These are phyloP conservation scores for Raffaelea deltoideospora DNA, from an alignment of 2,329 filamentous ascomycete genomes.

Conservation along the genomic window DNA sequence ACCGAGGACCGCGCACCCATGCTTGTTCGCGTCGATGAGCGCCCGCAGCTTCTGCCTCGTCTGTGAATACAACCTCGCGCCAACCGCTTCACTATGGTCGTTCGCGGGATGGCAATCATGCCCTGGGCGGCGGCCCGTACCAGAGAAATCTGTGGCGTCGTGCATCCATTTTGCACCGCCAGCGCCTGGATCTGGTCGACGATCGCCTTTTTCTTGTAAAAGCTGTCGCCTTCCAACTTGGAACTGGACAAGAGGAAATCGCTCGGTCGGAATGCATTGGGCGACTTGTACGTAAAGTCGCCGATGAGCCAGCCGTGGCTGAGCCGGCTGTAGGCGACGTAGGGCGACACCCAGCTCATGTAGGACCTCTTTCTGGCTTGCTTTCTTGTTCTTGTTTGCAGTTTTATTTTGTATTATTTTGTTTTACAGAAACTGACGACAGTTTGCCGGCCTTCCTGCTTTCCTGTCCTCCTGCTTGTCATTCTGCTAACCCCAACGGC, in stretches of 20 bases:
- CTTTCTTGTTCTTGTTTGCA: too few species aligned
- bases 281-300: slow-evolving; percentile 4
- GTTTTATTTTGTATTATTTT: too few species aligned
- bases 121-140: slow-evolving; percentile 4
- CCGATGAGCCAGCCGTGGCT: slow-evolving; percentile 37
- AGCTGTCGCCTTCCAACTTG: slow-evolving; percentile 5
- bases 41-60: slow-evolving; percentile 15
- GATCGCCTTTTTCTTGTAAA: slow-evolving; percentile 5
- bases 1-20: background rate
- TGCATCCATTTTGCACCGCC: background rate
- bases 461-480: too few species aligned
- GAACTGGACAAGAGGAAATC: background rate
- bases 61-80: slow-evolving; percentile 12
- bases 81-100: slow-evolving; percentile 8
- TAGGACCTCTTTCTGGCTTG: too few species aligned
- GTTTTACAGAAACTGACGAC: too few species aligned
- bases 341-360: slow-evolving; percentile 32
- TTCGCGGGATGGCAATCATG: slow-evolving; percentile 5
- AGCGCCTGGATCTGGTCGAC: slow-evolving; percentile 4
- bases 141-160: slow-evolving; percentile 1
- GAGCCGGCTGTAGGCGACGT: slow-evolving; percentile 44
- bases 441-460: too few species aligned
- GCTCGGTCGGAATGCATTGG: slow-evolving; percentile 15
- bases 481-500: too few species aligned
- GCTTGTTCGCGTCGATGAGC: slow-evolving; percentile 11